Conservation (phyloP, 1,139 yeast species). For the Candida sojae region DNA sequence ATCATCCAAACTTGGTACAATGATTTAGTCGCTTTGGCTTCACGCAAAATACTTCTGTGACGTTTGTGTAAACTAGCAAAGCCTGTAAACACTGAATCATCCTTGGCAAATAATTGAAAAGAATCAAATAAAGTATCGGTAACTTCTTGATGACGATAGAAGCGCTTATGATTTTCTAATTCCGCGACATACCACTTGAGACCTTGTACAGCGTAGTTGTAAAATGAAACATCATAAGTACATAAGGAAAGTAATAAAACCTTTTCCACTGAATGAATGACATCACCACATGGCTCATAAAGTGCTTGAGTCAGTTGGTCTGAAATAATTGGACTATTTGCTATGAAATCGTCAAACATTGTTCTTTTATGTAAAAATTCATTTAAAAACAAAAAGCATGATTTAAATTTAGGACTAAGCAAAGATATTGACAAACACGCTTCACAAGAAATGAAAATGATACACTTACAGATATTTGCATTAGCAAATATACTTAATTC, state of each 20-base stretch:
- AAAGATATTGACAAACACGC: conserved; percentile 36
- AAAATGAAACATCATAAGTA: conserved; percentile 59
- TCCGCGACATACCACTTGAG: conserved; percentile 51
- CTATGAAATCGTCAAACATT: conserved; percentile 21
- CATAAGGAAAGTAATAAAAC: conserved; percentile 51
- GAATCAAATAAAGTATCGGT: conserved; percentile 42
- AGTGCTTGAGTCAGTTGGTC: conserved; percentile 14
- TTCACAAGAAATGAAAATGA: conserved; percentile 39
- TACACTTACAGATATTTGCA: conserved; percentile 31
- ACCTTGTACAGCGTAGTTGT: conserved; percentile 51
- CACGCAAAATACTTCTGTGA: conserved; percentile 54
- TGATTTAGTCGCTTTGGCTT: conserved; percentile 61
- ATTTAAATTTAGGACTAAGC: conserved; percentile 40
- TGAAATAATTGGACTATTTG: conserved; percentile 23
- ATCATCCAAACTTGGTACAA: conserved; percentile 63
- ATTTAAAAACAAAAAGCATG: conserved; percentile 39
- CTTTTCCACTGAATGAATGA: conserved; percentile 41
- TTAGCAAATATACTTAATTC: conserved; percentile 28
- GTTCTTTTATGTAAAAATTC: conserved; percentile 28
- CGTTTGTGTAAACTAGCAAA: conserved; percentile 76
- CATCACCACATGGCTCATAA: conserved; percentile 20
- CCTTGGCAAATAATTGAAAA: conserved; percentile 52
- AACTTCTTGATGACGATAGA: conserved; percentile 10
- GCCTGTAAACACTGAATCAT: conserved; percentile 67
- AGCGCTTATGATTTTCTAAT: conserved; percentile 12